phyloP scores from a whole-genome alignment of 1,284 basidiomycete species.

The Thecaphora thlaspeos region DNA sequence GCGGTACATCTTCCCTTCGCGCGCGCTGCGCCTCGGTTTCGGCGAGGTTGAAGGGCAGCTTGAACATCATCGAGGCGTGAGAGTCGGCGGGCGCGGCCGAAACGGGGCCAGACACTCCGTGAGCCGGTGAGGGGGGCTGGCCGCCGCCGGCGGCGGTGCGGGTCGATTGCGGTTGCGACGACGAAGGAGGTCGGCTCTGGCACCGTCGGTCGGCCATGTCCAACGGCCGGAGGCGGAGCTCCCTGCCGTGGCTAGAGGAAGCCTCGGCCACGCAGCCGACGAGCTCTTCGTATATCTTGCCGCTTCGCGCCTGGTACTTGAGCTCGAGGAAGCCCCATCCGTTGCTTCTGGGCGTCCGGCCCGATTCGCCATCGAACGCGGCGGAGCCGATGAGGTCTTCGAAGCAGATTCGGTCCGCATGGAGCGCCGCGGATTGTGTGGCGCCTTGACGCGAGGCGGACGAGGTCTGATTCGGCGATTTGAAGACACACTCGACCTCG shows the following conservation, averaged over 20 bases:
- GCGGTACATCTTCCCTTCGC: slow-evolving; percentile 37
- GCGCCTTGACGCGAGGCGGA: neutral
- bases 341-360: neutral
- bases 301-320: slow-evolving; percentile 23
- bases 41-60: slow-evolving; percentile 42
- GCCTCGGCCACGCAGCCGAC: slow-evolving; percentile 4
- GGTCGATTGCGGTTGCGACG: too few relatives aligned
- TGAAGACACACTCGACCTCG: neutral
- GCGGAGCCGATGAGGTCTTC: neutral
- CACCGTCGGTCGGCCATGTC: slow-evolving; percentile 24
- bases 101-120: slow-evolving; percentile 1
- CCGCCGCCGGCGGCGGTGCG: too few relatives aligned
- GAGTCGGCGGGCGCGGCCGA: slow-evolving; percentile 2
- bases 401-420: neutral
- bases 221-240: slow-evolving; percentile 12
- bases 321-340: slow-evolving; percentile 11
- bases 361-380: neutral
- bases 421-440: neutral
- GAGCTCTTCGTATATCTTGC: slow-evolving; percentile 29
- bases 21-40: slow-evolving; percentile 38
- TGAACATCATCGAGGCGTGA: slow-evolving; percentile 25
- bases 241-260: neutral
- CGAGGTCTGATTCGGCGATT: neutral
- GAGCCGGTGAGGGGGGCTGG: too few relatives aligned
- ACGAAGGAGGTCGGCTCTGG: too few relatives aligned